These are phyloP conservation scores for Pythium aquatile DNA, from an alignment of 352 stramenopile genomes.

Conservation along the genomic window DNA sequence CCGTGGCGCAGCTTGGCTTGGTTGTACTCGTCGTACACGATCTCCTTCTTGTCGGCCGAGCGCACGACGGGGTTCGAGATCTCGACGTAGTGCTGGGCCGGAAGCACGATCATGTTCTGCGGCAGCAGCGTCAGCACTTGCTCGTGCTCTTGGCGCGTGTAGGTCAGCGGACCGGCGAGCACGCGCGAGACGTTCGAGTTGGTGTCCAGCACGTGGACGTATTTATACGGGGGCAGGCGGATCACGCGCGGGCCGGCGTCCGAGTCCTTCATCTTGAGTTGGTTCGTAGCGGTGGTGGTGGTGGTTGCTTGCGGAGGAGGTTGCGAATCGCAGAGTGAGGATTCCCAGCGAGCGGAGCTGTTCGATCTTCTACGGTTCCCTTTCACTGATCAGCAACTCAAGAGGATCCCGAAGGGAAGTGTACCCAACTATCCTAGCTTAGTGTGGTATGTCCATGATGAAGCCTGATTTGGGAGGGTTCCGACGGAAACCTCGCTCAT, in stretches of 20 bases:
- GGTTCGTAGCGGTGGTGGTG: background rate
- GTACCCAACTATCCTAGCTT: conserved; percentile 14
- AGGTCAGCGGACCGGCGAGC: conserved; percentile 71
- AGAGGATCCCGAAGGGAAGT: background rate
- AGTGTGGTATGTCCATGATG: conserved; percentile 2
- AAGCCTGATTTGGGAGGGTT: background rate
- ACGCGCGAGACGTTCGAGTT: conserved; percentile 85
- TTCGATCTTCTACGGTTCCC: conserved; percentile 16
- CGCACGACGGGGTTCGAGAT: conserved; percentile 69
- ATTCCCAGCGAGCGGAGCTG: background rate
- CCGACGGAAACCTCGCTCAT: background rate
- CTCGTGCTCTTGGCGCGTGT: conserved; percentile 81
- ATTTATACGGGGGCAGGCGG: conserved; percentile 77
- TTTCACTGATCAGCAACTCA: background rate
- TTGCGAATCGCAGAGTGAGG: conserved; percentile 18
- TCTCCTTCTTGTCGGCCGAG: conserved; percentile 41
- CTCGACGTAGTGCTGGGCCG: conserved; percentile 75
- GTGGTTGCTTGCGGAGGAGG: conserved; percentile 1
- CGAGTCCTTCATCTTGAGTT: conserved; percentile 15
- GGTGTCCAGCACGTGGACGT: conserved; percentile 81
- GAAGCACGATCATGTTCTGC: conserved; percentile 76
- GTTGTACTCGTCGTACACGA: conserved; percentile 63
- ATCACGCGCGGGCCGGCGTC: conserved; percentile 65
- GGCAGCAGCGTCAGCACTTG: conserved; percentile 57
- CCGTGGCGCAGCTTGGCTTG: conserved; percentile 80